These are phyloP conservation scores for Populus tomentosa DNA, from an alignment of 441 rosid genomes.

Conservation along the genomic window DNA sequence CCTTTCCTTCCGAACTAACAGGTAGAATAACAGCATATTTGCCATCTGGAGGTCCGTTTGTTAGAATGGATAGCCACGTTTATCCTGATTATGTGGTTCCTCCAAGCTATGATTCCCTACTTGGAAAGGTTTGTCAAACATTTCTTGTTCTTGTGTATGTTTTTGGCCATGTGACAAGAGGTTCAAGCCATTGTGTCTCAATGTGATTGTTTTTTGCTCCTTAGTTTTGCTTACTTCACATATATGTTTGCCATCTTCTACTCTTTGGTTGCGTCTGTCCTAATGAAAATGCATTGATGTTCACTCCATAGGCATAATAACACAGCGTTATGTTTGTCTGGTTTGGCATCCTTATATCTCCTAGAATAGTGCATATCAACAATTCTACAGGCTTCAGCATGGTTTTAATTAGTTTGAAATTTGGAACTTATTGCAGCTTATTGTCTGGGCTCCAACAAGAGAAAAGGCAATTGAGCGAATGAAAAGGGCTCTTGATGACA, in stretches of 20 bases:
- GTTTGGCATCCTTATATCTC: background rate
- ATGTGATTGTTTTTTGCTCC: too few species aligned
- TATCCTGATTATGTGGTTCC: conserved; percentile 97
- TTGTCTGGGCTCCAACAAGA: conserved; percentile 97
- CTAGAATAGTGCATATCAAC: too few species aligned
- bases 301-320: background rate
- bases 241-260: too few species aligned
- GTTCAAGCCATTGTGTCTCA: background rate
- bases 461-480: conserved; percentile 94
- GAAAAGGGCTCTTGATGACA: conserved; percentile 95
- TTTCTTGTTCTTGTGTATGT: background rate
- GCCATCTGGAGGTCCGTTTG: conserved; percentile 98
- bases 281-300: background rate
- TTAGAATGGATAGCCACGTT: conserved; percentile 97
- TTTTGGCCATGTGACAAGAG: background rate
- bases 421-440: conserved; percentile 44
- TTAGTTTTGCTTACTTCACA: too few species aligned
- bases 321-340: background rate
- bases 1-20: conserved; percentile 28
- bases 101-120: conserved; percentile 95
- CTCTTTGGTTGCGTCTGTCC: background rate
- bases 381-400: background rate
- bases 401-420: background rate
- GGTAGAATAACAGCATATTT: conserved; percentile 91
- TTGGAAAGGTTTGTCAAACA: conserved; percentile 71